Evolutionary conservation across 2,329 filamentous ascomycete genomes (phyloP), one percentile per base, ranked within the genome.

Genomic region (Fusarium drepaniforme): DNA sequence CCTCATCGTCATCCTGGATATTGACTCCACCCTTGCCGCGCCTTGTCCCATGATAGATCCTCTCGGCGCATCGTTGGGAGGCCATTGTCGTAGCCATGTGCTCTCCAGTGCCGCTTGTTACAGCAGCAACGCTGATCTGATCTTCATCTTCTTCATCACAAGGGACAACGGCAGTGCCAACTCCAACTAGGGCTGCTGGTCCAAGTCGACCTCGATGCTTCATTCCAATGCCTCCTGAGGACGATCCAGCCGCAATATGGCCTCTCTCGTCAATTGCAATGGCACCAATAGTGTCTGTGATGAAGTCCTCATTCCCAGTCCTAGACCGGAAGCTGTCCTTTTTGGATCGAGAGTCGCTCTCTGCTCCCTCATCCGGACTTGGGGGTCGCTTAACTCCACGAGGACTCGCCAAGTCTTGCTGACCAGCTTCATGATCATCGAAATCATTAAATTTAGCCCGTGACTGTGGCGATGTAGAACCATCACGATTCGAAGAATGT

Each of bases 21-120:
- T 93, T 90, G 9, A 83, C 83, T 8, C 94, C 94, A 18, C 86
- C 89, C 60, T 83, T 84, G 3, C 85, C 89, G 75, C 90, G 92
- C 80, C 87, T 89, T 59, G 88, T 93, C 76, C 88, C 90, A 75
- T 93, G 90, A 80, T 95, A 98, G 30, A 99, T 88, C 56, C 97
- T 91, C 75, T 96, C 93, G 1, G 96, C 95, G 81, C 95, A 97
- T 66, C 93, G 92, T 68, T 93, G 92, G 8, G 97, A 96, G 13
- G 97, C 96, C 89, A 97, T 93, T 0, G 96, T 97, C 0, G 96
- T 98, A 40, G 95, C 94, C 93, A 99, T 99, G 81, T 99, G 97
- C 84, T 99, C 97, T 58, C 97, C 97, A 4, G 97, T 99, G 33
- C 97, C 97, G 81, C 95, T 98, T 44, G 95, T 97, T 25, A 98